Conservation (phyloP, 495 filamentous ascomycete species). For the Xylaria scruposa region DNA sequence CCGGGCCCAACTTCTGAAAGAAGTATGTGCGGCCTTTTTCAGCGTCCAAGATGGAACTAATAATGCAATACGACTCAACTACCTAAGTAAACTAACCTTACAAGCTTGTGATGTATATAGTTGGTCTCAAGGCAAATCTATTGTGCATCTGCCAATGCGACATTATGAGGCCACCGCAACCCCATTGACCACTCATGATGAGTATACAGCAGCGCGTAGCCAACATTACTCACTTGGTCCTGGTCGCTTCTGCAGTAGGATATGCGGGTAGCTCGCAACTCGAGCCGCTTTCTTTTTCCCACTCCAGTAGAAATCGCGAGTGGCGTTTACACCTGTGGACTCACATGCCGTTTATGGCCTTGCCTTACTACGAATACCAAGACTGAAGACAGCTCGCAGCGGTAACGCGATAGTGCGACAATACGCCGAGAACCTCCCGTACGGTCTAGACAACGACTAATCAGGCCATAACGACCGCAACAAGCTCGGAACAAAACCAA, state of each 20-base stretch:
- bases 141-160: slow-evolving; percentile 23
- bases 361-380: background rate
- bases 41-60: slow-evolving; percentile 1
- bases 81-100: background rate
- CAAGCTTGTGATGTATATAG: slow-evolving; percentile 11
- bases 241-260: slow-evolving; percentile 4
- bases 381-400: background rate
- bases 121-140: slow-evolving; percentile 19
- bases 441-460: background rate
- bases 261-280: background rate
- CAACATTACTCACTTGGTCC: background rate
- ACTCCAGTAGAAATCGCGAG: slow-evolving; percentile 5
- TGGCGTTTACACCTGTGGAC: slow-evolving; percentile 11
- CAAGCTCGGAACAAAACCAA: background rate
- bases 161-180: slow-evolving; percentile 8
- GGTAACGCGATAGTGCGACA: background rate
- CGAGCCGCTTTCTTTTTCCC: slow-evolving; percentile 11
- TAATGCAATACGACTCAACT: slow-evolving; percentile 13
- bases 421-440: slow-evolving; percentile 6
- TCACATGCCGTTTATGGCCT: slow-evolving; percentile 6
- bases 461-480: slow-evolving; percentile 6
- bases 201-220: background rate
- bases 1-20: slow-evolving; percentile 11
- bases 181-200: slow-evolving; percentile 20
- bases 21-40: slow-evolving; percentile 22